Percentiles rank a stretch among this genome's conserved stretches.
phyloP scores from a whole-genome alignment of 1,139 yeast genomes.

The Candida anutae region DNA sequence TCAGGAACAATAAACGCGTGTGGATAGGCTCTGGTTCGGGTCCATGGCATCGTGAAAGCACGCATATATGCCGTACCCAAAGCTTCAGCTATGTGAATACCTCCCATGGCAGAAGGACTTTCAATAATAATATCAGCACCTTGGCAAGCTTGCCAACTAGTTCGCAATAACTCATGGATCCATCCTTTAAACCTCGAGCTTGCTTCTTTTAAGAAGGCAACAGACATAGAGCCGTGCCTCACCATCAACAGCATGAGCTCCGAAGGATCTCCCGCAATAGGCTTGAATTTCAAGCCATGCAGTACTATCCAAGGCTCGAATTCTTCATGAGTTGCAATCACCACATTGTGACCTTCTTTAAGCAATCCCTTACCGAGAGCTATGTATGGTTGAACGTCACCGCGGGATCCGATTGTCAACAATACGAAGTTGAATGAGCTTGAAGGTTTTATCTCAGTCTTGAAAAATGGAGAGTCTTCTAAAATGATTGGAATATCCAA shows the following conservation, averaged over 20 bases:
- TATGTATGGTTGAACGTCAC: slow-evolving; percentile 94
- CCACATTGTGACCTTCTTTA: slow-evolving; percentile 74
- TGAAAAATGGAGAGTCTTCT: slow-evolving; percentile 54
- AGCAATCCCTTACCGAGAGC: slow-evolving; percentile 76
- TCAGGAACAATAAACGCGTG: slow-evolving; percentile 96
- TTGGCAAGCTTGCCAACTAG: slow-evolving; percentile 85
- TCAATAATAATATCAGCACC: slow-evolving; percentile 80
- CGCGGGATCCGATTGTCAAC: slow-evolving; percentile 87
- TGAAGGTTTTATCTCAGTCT: slow-evolving; percentile 45
- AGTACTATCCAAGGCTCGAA: slow-evolving; percentile 66
- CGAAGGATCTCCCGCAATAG: slow-evolving; percentile 88
- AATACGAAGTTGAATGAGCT: slow-evolving; percentile 56
- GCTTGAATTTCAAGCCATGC: slow-evolving; percentile 61
- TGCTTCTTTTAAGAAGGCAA: slow-evolving; percentile 78
- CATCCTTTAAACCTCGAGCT: slow-evolving; percentile 67
- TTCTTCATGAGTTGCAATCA: slow-evolving; percentile 80
- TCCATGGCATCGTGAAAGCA: slow-evolving; percentile 99
- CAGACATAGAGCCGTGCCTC: slow-evolving; percentile 79
- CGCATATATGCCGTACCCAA: slow-evolving; percentile 82
- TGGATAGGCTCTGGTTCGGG: slow-evolving; percentile 89
- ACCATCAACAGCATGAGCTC: slow-evolving; percentile 92
- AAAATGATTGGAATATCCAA: slow-evolving; percentile 57
- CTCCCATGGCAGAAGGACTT: slow-evolving; percentile 94
- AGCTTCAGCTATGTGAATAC: slow-evolving; percentile 92
- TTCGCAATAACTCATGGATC: slow-evolving; percentile 61